Conservation (phyloP, 257 asterid genomes). For the Coffea canephora region DNA sequence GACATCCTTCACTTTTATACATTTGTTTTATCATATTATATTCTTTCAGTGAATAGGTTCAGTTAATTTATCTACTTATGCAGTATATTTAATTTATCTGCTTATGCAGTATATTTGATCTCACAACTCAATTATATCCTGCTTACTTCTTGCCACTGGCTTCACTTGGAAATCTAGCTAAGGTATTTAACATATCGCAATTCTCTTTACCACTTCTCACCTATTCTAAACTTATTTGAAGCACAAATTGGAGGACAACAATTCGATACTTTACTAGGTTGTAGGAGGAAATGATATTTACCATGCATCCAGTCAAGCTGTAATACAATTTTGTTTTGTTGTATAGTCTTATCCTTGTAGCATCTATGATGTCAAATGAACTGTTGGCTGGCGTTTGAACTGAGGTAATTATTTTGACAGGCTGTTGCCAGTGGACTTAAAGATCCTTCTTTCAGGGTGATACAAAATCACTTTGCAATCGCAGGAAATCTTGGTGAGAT, state of each 20-base stretch:
- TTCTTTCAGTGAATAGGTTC: slow-evolving; percentile 7
- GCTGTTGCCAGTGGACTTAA: slow-evolving; percentile 95
- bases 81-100: slow-evolving; percentile 78
- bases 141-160: slow-evolving; percentile 88
- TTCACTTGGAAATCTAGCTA: slow-evolving; percentile 88
- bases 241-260: neutral
- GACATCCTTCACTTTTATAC: neutral
- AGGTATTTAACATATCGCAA: slow-evolving; percentile 42
- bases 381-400: slow-evolving; percentile 2
- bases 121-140: slow-evolving; percentile 80
- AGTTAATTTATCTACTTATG: slow-evolving; percentile 20
- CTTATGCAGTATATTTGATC: slow-evolving; percentile 90
- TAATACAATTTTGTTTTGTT: neutral
- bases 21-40: neutral
- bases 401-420: slow-evolving; percentile 40
- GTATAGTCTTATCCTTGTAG: neutral
- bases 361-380: neutral
- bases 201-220: neutral
- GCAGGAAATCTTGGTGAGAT: slow-evolving; percentile 88
- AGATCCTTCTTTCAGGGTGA: slow-evolving; percentile 95
- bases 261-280: neutral
- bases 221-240: neutral
- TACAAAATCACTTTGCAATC: slow-evolving; percentile 90
- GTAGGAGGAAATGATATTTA: neutral
- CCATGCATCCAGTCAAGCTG: neutral